phyloP scores from a whole-genome alignment of 495 filamentous ascomycete species.

The Astrothelium macrocarpum region DNA sequence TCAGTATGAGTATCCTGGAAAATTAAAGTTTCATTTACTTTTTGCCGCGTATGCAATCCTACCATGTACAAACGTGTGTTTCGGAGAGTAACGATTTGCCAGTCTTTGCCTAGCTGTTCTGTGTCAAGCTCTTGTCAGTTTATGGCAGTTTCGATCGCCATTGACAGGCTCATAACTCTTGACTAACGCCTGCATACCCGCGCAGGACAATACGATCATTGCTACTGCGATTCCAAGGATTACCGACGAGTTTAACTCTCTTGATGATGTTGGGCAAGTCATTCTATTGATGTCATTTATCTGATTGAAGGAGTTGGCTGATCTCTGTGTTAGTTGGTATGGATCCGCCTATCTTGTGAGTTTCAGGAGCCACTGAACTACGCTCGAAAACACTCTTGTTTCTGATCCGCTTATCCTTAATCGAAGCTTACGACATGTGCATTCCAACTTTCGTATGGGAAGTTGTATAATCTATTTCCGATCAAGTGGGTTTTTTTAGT shows the following conservation, averaged over 20 bases:
- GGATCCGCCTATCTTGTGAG: slow-evolving; percentile 7
- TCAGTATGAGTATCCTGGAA: not conserved
- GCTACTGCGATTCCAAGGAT: slow-evolving; percentile 23
- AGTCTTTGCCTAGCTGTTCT: slow-evolving; percentile 2
- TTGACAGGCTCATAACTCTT: too few relatives aligned
- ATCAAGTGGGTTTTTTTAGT: slow-evolving; percentile 10
- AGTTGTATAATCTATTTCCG: slow-evolving; percentile 10
- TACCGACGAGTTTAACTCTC: slow-evolving; percentile 22
- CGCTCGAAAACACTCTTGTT: not conserved
- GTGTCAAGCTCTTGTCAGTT: not conserved
- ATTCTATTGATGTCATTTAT: not conserved
- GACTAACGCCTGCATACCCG: too few relatives aligned
- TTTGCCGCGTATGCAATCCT: not conserved
- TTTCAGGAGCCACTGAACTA: not conserved
- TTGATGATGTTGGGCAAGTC: slow-evolving; percentile 19
- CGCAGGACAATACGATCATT: slow-evolving; percentile 20
- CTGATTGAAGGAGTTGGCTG: not conserved
- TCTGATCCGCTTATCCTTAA: not conserved
- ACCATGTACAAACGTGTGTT: not conserved
- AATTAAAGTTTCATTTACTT: not conserved
- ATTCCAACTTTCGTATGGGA: slow-evolving; percentile 11
- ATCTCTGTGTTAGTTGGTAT: slow-evolving; percentile 3
- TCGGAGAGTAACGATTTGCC: not conserved
- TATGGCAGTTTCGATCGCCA: not conserved
- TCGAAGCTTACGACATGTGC: not conserved